Conservation (phyloP, 192 early-diverging fungal species). For the Linnemannia schmuckeri region DNA sequence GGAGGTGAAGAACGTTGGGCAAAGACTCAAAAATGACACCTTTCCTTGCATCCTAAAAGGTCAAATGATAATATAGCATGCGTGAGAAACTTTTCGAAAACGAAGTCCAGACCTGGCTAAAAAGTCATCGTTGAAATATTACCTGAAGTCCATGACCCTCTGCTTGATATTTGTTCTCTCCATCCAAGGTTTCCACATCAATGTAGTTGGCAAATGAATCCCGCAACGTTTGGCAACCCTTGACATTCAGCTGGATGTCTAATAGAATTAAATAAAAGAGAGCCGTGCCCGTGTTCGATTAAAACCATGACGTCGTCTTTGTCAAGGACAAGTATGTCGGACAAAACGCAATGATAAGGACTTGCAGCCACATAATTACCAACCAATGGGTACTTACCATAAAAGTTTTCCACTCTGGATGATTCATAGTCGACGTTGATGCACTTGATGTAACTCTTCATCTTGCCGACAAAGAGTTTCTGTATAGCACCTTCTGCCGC, state of each 20-base stretch:
- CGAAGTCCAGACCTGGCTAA: background rate
- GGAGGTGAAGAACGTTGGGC: conserved; percentile 95
- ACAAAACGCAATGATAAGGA: background rate
- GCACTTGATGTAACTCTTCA: conserved; percentile 98
- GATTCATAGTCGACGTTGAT: conserved; percentile 96
- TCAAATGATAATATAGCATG: background rate
- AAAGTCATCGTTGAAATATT: background rate
- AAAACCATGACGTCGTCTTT: background rate
- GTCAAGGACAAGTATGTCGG: background rate
- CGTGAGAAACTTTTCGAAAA: background rate
- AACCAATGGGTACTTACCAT: conserved; percentile 66
- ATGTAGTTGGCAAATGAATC: conserved; percentile 95
- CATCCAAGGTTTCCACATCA: conserved; percentile 92
- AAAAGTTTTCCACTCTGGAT: conserved; percentile 94
- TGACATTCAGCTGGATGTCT: conserved; percentile 98
- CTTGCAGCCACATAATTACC: background rate
- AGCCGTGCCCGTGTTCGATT: background rate
- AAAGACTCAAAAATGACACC: conserved; percentile 95
- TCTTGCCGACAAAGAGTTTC: conserved; percentile 95
- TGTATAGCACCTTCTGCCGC: conserved; percentile 92
- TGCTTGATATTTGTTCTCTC: conserved; percentile 97
- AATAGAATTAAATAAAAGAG: background rate
- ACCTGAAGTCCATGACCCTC: conserved; percentile 92
- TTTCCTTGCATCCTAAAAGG: conserved; percentile 85
- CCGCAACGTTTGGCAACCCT: conserved; percentile 86